Evolutionary conservation across 805 yeast genomes (phyloP).

Genomic region (Ogataea pilisensis): DNA sequence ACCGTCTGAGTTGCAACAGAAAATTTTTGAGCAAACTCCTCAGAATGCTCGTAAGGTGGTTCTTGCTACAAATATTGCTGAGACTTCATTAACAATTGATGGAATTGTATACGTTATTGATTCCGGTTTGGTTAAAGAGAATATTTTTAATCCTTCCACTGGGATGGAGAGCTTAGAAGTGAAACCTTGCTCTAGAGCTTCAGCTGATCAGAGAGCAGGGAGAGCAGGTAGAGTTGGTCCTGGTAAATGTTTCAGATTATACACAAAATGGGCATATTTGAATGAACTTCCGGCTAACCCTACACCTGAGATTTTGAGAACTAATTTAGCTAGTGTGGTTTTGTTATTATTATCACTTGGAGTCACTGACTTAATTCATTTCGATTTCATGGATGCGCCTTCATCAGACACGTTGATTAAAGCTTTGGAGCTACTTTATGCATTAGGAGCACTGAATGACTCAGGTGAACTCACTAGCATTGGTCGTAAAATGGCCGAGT

Average conservation of each 20-base stretch:
- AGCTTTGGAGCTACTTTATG: constrained; percentile 77
- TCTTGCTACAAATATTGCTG: constrained; percentile 95
- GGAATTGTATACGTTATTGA: constrained; percentile 95
- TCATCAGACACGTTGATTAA: constrained; percentile 65
- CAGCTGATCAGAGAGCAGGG: constrained; percentile 96
- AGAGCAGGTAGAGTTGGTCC: constrained; percentile 98
- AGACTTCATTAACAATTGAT: constrained; percentile 92
- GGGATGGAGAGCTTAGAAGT: constrained; percentile 88
- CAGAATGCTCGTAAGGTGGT: constrained; percentile 76
- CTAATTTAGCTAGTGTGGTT: constrained; percentile 73
- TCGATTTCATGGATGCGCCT: constrained; percentile 93
- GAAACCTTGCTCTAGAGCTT: constrained; percentile 87
- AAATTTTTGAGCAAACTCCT: constrained; percentile 87
- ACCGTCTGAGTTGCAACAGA: constrained; percentile 77
- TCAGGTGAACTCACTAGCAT: constrained; percentile 71
- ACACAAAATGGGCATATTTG: constrained; percentile 76
- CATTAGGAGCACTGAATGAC: constrained; percentile 80
- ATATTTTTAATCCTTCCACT: constrained; percentile 78
- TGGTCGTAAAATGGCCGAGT: constrained; percentile 85
- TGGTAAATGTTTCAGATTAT: constrained; percentile 88
- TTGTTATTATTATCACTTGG: constrained; percentile 79
- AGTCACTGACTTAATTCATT: constrained; percentile 70
- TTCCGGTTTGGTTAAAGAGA: constrained; percentile 92
- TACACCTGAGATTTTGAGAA: constrained; percentile 88
- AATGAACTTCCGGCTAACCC: constrained; percentile 77